A percentile compares a stretch with the other conserved stretches of the same genome.
These are phyloP conservation scores for Gonium pectorale DNA, from an alignment of 139 green algal genomes.

Conservation along the genomic window DNA sequence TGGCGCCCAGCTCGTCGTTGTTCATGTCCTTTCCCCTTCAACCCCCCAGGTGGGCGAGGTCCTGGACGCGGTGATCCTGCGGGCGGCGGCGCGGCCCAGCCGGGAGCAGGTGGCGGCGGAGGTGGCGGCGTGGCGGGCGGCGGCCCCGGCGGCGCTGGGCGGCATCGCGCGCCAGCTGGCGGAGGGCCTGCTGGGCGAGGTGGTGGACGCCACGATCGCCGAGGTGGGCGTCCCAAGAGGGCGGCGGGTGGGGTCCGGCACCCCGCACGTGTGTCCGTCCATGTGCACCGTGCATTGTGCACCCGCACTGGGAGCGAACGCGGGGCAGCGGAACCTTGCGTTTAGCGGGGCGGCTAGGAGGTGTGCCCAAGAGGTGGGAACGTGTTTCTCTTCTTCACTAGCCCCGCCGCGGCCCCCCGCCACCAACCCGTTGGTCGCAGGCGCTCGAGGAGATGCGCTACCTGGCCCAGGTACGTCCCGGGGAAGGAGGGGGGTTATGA, in stretches of 20 bases:
- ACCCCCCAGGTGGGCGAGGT: conserved; percentile 40
- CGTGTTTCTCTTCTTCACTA: neutral
- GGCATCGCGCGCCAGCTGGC: conserved; percentile 55
- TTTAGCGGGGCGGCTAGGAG: no score
- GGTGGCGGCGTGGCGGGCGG: conserved; percentile 56
- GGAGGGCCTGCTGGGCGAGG: conserved; percentile 58
- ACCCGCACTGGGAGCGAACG: no score
- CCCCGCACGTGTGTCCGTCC: no score
- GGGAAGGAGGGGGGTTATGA: no score
- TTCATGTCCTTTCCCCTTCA: no score
- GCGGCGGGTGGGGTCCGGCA: no score
- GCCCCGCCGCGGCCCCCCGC: no score
- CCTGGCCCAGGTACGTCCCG: conserved; percentile 29
- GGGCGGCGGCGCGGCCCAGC: conserved; percentile 47
- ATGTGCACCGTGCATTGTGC: no score
- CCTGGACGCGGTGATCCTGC: conserved; percentile 33
- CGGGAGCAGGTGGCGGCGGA: conserved; percentile 48
- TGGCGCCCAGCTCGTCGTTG: no score
- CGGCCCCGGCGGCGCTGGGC: conserved; percentile 36
- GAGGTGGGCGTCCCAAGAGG: no score
- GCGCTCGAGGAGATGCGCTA: conserved; percentile 36
- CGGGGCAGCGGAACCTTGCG: no score
- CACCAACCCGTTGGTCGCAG: conserved; percentile 13
- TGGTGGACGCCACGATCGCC: conserved; percentile 63
- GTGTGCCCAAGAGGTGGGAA: no score